Evolutionary conservation across 352 stramenopile species (phyloP).

Genomic region (Globisporangium nunn): DNA sequence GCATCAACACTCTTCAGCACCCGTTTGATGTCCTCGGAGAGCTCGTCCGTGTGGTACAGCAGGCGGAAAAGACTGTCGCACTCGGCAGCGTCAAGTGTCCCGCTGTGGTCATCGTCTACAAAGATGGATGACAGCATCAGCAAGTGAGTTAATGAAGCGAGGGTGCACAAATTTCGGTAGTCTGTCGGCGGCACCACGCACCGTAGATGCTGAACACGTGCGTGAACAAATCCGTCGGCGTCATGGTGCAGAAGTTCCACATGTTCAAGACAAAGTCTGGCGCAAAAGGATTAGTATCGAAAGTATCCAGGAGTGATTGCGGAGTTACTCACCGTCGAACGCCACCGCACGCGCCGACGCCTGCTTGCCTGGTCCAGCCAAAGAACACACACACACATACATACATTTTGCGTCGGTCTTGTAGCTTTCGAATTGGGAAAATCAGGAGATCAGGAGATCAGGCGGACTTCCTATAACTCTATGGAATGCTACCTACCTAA

Average conservation of each 20-base stretch:
- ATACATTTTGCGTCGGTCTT: no score
- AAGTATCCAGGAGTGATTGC: not conserved
- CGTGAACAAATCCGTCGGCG: conserved; percentile 21
- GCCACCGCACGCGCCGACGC: conserved; percentile 22
- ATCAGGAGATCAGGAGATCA: no score
- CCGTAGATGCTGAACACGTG: conserved; percentile 46
- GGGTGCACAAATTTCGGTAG: no score
- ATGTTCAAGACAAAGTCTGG: conserved; percentile 49
- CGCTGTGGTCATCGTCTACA: conserved; percentile 39
- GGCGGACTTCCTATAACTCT: no score
- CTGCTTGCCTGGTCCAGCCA: conserved; percentile 27
- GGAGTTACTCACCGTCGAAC: conserved; percentile 26
- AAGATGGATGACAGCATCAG: no score
- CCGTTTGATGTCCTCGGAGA: conserved; percentile 25
- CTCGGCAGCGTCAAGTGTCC: conserved; percentile 32
- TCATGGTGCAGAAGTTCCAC: conserved; percentile 61
- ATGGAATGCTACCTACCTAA: conserved; percentile 17
- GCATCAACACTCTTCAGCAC: conserved; percentile 28
- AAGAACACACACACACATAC: no score
- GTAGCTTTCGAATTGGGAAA: no score
- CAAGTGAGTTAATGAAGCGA: conserved; percentile 1
- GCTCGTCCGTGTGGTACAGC: conserved; percentile 34
- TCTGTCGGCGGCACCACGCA: conserved; percentile 3
- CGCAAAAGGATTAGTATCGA: not conserved
- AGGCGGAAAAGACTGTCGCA: conserved; percentile 48